phyloP scores from a whole-genome alignment of 495 filamentous ascomycete genomes.

The Xylaria acuta region DNA sequence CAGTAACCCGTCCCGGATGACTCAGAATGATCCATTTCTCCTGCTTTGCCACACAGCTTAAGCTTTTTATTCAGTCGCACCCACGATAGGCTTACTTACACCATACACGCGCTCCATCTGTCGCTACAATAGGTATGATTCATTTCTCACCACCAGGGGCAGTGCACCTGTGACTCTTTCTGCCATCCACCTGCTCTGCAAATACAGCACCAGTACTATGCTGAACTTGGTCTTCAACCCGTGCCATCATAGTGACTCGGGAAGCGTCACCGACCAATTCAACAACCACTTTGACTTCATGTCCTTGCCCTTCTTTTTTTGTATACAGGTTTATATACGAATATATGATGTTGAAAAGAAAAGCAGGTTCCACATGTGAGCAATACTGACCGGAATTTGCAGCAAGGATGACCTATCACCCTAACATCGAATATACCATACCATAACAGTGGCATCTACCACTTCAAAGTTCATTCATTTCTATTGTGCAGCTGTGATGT shows the following conservation, averaged over 20 bases:
- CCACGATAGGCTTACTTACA: background rate
- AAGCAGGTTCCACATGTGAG: background rate
- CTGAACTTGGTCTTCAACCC: background rate
- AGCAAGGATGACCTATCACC: background rate
- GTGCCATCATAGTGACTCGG: background rate
- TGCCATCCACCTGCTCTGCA: background rate
- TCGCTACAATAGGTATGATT: conserved; percentile 39
- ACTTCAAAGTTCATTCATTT: background rate
- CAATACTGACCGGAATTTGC: background rate
- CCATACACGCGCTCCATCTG: background rate
- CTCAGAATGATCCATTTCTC: conserved; percentile 14
- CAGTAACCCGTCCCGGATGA: conserved; percentile 10
- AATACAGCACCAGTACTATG: background rate
- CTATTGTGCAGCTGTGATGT: background rate
- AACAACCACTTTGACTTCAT: background rate
- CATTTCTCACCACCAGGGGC: conserved; percentile 28
- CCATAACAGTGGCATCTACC: background rate
- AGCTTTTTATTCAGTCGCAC: conserved; percentile 5
- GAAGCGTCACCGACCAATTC: background rate
- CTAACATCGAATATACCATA: background rate
- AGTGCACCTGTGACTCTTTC: conserved; percentile 8
- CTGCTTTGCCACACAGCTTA: conserved; percentile 31
- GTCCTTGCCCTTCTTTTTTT: background rate
- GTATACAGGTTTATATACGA: background rate
- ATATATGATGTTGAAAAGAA: background rate